Evolutionary conservation across 805 yeast species (phyloP).

Genomic region (Metschnikowia lochheadii): DNA sequence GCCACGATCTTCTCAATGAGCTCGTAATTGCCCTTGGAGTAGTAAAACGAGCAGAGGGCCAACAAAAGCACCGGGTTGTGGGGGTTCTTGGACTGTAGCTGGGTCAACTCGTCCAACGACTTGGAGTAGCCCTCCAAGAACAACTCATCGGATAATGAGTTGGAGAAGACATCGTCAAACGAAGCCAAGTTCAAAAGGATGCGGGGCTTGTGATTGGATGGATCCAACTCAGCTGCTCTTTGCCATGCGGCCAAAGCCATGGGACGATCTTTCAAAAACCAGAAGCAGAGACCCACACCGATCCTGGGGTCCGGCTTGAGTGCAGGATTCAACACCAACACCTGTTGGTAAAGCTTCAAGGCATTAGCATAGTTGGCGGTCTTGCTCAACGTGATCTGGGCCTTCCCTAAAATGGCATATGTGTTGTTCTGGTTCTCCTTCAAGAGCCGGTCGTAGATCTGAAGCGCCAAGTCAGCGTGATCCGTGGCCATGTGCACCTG

Average conservation of each 20-base stretch:
- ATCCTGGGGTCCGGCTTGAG: slow-evolving; percentile 88
- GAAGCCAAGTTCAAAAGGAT: slow-evolving; percentile 63
- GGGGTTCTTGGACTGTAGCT: slow-evolving; percentile 37
- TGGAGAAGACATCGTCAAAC: slow-evolving; percentile 58
- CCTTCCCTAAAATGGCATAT: slow-evolving; percentile 78
- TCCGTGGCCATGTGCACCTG: slow-evolving; percentile 56
- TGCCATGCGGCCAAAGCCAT: slow-evolving; percentile 83
- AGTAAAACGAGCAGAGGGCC: slow-evolving; percentile 66
- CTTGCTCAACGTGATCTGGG: slow-evolving; percentile 70
- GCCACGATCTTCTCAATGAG: slow-evolving; percentile 54
- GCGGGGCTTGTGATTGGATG: slow-evolving; percentile 55
- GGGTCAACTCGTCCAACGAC: slow-evolving; percentile 49
- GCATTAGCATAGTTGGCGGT: slow-evolving; percentile 66
- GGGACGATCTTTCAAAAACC: slow-evolving; percentile 75
- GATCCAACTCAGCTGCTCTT: slow-evolving; percentile 66
- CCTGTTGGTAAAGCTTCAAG: slow-evolving; percentile 78
- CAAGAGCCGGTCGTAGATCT: slow-evolving; percentile 60
- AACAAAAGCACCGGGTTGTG: slow-evolving; percentile 61
- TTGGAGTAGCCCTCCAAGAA: slow-evolving; percentile 57
- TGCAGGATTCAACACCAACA: slow-evolving; percentile 69
- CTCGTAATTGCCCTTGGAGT: slow-evolving; percentile 59
- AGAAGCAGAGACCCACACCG: slow-evolving; percentile 91
- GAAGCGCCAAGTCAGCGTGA: slow-evolving; percentile 66
- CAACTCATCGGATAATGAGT: slow-evolving; percentile 54
- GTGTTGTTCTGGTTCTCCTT: slow-evolving; percentile 57